These are phyloP conservation scores for Arctostaphylos glauca DNA, from an alignment of 148 eudicot genomes.

Conservation along the genomic window DNA sequence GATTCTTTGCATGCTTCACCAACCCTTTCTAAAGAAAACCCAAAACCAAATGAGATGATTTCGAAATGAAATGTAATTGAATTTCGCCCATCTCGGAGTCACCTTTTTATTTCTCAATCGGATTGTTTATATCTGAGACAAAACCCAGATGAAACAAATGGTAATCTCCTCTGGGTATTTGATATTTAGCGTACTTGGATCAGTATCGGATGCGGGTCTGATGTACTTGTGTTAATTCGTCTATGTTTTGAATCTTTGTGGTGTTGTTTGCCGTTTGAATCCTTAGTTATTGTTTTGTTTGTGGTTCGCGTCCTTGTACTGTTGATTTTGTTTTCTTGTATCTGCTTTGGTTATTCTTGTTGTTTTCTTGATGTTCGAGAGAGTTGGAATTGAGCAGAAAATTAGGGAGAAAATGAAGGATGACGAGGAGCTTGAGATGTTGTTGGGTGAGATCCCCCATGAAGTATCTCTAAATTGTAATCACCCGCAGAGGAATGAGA, in stretches of 20 bases:
- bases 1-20: slow-evolving; percentile 51
- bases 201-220: slow-evolving; percentile 7
- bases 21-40: slow-evolving; percentile 29
- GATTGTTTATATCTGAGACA: slow-evolving; percentile 28
- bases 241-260: slow-evolving; percentile 7
- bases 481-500: slow-evolving; percentile 11
- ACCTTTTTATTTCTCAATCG: slow-evolving; percentile 11
- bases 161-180: slow-evolving; percentile 27
- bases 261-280: background rate
- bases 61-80: slow-evolving; percentile 19
- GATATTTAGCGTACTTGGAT: slow-evolving; percentile 16
- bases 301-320: background rate
- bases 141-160: slow-evolving; percentile 34
- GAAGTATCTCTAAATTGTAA: slow-evolving; percentile 29
- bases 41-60: slow-evolving; percentile 23
- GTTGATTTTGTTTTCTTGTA: background rate
- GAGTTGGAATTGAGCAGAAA: slow-evolving; percentile 16
- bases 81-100: slow-evolving; percentile 9
- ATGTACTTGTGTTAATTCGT: slow-evolving; percentile 5
- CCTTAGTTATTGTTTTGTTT: no score
- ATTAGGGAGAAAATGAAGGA: slow-evolving; percentile 34
- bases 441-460: slow-evolving; percentile 51
- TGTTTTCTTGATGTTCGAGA: slow-evolving; percentile 27
- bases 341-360: slow-evolving; percentile 10
- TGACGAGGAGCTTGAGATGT: slow-evolving; percentile 45